These are phyloP conservation scores for Ophiocordyceps robertsii DNA, from an alignment of 2,329 filamentous ascomycete genomes.

Conservation along the genomic window DNA sequence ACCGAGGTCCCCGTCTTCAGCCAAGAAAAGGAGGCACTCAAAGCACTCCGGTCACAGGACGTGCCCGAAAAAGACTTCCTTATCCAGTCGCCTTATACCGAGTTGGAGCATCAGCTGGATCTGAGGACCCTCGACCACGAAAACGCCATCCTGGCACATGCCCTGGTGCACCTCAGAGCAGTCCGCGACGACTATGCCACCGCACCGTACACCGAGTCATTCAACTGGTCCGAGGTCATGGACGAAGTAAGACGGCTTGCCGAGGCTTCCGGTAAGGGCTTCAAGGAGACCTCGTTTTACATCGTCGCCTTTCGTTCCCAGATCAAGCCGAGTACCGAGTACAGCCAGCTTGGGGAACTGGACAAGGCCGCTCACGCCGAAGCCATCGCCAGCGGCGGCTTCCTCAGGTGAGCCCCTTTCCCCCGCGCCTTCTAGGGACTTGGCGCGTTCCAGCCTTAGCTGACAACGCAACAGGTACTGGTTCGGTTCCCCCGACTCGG, in stretches of 20 bases:
- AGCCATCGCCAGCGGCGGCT: conserved; percentile 63
- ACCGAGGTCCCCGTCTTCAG: conserved; percentile 10
- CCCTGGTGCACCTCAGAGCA: conserved; percentile 51
- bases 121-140: conserved; percentile 51
- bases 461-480: conserved; percentile 50
- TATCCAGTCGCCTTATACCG: conserved; percentile 64
- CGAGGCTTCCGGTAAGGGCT: conserved; percentile 29
- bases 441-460: conserved; percentile 2
- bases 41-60: conserved; percentile 11
- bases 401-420: conserved; percentile 52
- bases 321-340: conserved; percentile 54
- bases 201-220: conserved; percentile 55
- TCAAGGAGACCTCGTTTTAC: conserved; percentile 58
- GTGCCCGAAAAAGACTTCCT: conserved; percentile 23
- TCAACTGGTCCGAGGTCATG: conserved; percentile 63
- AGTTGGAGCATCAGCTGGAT: conserved; percentile 57
- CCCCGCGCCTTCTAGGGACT: not conserved
- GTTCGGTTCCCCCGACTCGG: conserved; percentile 62
- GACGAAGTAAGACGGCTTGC: conserved; percentile 40
- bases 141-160: conserved; percentile 56
- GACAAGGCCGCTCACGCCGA: conserved; percentile 72
- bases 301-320: conserved; percentile 72
- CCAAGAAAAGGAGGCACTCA: conserved; percentile 11
- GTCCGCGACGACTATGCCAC: conserved; percentile 62
- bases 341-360: conserved; percentile 53